Percentiles rank a stretch among this genome's conserved stretches.
Evolutionary conservation across 768 basidiomycete genomes (phyloP).

Genomic region (Trametes cingulata): DNA sequence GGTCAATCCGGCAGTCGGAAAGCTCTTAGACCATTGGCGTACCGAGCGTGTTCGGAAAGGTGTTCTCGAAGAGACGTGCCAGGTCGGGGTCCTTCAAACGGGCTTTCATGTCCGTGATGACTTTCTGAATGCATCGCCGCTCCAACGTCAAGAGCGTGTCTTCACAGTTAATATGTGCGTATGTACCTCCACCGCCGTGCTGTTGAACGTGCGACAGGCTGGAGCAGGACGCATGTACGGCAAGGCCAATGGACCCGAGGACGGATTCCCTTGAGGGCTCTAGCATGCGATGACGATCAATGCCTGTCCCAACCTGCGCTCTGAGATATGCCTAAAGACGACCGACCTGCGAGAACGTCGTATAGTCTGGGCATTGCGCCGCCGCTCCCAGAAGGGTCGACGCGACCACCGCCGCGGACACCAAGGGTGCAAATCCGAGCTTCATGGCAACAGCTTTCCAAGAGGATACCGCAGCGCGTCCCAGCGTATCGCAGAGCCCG

Average conservation of each 20-base stretch:
- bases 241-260: slow-evolving; percentile 58
- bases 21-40: slow-evolving; percentile 10
- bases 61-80: slow-evolving; percentile 78
- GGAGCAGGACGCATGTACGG: slow-evolving; percentile 75
- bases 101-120: slow-evolving; percentile 71
- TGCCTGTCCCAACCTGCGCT: slow-evolving; percentile 19
- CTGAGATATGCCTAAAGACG: background rate
- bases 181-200: slow-evolving; percentile 75
- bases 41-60: slow-evolving; percentile 83
- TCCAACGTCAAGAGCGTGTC: background rate
- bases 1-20: background rate
- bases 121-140: slow-evolving; percentile 46
- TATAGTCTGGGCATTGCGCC: slow-evolving; percentile 60
- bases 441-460: slow-evolving; percentile 25
- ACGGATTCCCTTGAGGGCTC: slow-evolving; percentile 61
- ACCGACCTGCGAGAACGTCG: slow-evolving; percentile 55
- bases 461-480: background rate
- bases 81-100: slow-evolving; percentile 76
- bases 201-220: slow-evolving; percentile 75
- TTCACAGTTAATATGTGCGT: background rate
- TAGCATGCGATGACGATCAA: slow-evolving; percentile 27
- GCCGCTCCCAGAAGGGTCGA: slow-evolving; percentile 22
- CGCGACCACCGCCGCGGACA: slow-evolving; percentile 25
- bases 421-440: slow-evolving; percentile 24
- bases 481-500: background rate